Evolutionary conservation across 306 rosid genomes (phyloP), one percentile per base, ranked within the genome.

Genomic region (Adenanthera pavonina): DNA sequence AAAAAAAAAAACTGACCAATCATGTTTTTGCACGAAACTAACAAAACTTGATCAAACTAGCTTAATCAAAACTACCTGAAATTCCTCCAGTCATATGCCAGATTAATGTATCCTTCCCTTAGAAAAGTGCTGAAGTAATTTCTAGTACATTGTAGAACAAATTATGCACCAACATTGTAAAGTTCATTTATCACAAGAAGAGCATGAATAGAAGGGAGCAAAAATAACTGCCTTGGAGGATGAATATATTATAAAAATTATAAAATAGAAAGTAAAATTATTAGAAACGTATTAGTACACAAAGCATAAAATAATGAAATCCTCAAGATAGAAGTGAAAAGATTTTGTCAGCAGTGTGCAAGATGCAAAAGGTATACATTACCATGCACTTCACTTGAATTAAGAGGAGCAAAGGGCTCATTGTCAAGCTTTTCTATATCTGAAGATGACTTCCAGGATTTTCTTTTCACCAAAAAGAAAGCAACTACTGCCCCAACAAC

Each of bases 401-500:
- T 80, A 65, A 82, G 93, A 43, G 92, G 90, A 77, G 91, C 81
- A 65, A 87, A 91, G 51, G 97, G 97, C 78, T 78, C 92, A 56
- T 84, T 88, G 62, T 92, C 91, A 74, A 86, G 64, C 94, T 89
- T 96, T 84, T 93, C 97, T 25, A 85, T 33, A 75, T 96, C 97
- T 0, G 83, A n/a, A 56, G 85, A 89, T 4, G 94, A 80, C 88
- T 67, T 96, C 85, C 82, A 90, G 17, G 92, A 82, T 91, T 83
- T 91, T 92, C 83, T 89, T 92, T 88, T 96, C 87, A 92, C 64
- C 69, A 96, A 59, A 73, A 93, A 89, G 87, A 91, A 92, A 80
- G 94, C 97, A 68, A 92, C 52, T 69, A 93, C 81, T 59, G 91
- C 98, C 66, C 91, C 92, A 76, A 93, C 91, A 74, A 93, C 91